Conservation (phyloP, 2,329 filamentous ascomycete species). For the Orbilia javanica region DNA sequence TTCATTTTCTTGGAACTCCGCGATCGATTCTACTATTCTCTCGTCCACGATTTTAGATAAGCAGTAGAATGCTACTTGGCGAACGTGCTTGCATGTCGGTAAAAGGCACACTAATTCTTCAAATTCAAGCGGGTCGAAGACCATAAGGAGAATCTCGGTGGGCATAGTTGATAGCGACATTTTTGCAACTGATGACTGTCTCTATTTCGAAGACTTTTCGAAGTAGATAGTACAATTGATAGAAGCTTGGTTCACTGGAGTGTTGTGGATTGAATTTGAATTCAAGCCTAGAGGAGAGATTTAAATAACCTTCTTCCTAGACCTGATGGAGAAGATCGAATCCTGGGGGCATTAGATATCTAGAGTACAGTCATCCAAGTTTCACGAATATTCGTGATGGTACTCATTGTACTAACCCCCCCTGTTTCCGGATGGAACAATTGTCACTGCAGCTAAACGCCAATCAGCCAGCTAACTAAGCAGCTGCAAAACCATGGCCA, state of each 20-base stretch:
- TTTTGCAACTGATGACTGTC: neutral
- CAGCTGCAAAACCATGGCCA: no score
- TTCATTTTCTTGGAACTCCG: neutral
- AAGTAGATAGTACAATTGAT: no score
- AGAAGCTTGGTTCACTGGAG: no score
- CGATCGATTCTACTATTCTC: neutral
- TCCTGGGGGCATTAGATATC: neutral
- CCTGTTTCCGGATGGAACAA: neutral
- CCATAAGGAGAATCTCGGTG: neutral
- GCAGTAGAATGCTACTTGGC: neutral
- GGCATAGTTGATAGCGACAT: neutral
- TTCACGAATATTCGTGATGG: neutral
- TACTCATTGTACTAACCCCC: neutral
- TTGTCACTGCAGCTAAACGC: neutral
- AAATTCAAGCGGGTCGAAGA: neutral
- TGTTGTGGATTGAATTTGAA: no score
- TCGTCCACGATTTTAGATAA: neutral
- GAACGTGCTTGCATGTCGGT: neutral
- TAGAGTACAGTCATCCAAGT: neutral
- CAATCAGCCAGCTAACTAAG: neutral
- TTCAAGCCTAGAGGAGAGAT: neutral
- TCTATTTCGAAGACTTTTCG: no score
- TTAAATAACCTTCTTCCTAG: neutral
- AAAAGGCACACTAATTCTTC: neutral
- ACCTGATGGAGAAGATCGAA: no score